These are phyloP conservation scores for Phoenix dactylifera DNA, from an alignment of 176 grass and related monocot species.

Conservation along the genomic window DNA sequence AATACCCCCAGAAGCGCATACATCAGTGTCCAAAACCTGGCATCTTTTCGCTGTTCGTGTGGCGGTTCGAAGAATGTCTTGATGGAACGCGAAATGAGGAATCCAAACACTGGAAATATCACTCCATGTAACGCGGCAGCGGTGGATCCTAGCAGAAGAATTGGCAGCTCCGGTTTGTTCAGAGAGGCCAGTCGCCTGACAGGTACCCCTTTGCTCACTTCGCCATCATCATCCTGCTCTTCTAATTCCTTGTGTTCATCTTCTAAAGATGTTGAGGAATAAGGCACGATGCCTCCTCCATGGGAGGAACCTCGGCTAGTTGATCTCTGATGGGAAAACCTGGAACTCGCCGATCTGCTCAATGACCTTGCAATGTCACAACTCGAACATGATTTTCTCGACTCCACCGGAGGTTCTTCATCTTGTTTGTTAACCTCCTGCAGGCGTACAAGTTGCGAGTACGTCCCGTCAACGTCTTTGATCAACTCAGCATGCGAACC, in stretches of 20 bases:
- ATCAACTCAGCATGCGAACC: conserved; percentile 54
- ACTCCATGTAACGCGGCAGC: not conserved
- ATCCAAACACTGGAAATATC: conserved; percentile 5
- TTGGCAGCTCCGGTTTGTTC: conserved; percentile 1
- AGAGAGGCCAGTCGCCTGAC: not conserved
- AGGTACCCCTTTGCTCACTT: not conserved
- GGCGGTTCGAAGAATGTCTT: conserved; percentile 1
- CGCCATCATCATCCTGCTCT: not conserved
- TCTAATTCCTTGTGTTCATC: not conserved
- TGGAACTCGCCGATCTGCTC: not conserved
- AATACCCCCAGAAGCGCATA: not conserved
- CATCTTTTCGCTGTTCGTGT: not conserved
- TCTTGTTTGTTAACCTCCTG: conserved; percentile 33
- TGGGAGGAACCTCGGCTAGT: conserved; percentile 28
- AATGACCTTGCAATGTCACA: conserved; percentile 11
- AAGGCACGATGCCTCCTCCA: conserved; percentile 20
- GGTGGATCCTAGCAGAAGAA: not conserved
- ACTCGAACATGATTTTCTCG: not conserved
- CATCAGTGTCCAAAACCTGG: conserved; percentile 12
- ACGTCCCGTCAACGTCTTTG: conserved; percentile 38
- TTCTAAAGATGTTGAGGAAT: not conserved
- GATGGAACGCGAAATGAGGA: not conserved
- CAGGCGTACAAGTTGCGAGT: conserved; percentile 53
- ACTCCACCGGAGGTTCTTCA: not conserved
- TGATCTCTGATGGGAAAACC: not conserved